Conservation (phyloP, 176 grass and related monocot species). For the maize (Zea mays) region DNA sequence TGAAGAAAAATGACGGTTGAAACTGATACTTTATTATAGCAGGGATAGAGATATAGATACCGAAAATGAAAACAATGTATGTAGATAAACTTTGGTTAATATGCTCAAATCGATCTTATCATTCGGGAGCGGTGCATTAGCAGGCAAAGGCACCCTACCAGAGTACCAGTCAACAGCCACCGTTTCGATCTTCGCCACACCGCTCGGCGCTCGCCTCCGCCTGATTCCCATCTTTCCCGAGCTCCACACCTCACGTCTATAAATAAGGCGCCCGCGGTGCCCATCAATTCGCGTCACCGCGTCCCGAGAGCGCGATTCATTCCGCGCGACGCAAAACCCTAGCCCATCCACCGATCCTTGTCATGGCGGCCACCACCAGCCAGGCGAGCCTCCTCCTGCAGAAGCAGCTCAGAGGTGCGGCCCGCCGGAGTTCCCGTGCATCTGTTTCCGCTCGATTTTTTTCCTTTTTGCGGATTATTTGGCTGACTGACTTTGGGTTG, state of each 20-base stretch:
- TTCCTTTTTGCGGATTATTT: background rate
- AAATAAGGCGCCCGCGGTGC: slow-evolving; percentile 54
- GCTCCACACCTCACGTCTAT: slow-evolving; percentile 36
- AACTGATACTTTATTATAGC: no score
- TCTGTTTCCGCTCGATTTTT: slow-evolving; percentile 12
- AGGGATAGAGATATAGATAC: no score
- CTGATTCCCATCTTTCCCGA: slow-evolving; percentile 39
- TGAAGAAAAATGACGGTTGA: no score
- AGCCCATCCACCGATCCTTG: slow-evolving; percentile 44
- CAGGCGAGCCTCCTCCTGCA: slow-evolving; percentile 82
- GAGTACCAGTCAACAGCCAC: slow-evolving; percentile 28
- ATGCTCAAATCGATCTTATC: no score
- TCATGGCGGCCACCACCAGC: slow-evolving; percentile 63
- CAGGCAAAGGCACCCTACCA: no score
- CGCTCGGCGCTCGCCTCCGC: background rate
- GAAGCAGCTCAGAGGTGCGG: slow-evolving; percentile 87
- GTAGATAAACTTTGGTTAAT: no score
- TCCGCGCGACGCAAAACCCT: slow-evolving; percentile 45
- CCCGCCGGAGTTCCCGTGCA: slow-evolving; percentile 1
- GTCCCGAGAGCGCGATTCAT: slow-evolving; percentile 24
- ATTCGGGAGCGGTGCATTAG: no score
- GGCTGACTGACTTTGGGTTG: slow-evolving; percentile 25
- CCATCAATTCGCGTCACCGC: slow-evolving; percentile 37
- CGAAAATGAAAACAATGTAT: no score
- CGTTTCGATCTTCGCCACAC: slow-evolving; percentile 21